These are phyloP conservation scores for Chaetomium strumarium DNA, from an alignment of 2,329 filamentous ascomycete species.

Conservation along the genomic window DNA sequence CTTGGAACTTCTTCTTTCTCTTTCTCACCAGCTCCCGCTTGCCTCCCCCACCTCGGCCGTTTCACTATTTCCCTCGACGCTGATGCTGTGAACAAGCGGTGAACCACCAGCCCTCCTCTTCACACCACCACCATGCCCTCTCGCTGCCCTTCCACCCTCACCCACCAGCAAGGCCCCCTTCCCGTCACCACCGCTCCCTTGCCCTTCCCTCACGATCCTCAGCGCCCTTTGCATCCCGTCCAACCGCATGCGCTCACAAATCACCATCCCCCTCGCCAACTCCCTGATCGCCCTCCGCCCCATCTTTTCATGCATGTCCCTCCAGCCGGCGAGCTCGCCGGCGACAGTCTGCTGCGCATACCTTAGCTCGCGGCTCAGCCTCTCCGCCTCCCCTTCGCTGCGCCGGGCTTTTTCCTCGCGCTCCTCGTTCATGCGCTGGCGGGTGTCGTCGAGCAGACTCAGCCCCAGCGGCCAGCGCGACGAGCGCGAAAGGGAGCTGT, in stretches of 20 bases:
- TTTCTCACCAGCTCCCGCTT: not conserved
- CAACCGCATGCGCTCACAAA: conserved; percentile 71
- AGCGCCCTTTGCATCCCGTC: conserved; percentile 77
- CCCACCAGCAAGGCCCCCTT: not conserved
- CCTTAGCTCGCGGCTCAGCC: conserved; percentile 72
- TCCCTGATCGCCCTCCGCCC: conserved; percentile 68
- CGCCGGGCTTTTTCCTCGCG: conserved; percentile 73
- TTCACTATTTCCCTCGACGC: not conserved
- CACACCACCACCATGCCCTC: not conserved
- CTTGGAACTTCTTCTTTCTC: too few species aligned
- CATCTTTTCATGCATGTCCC: conserved; percentile 76
- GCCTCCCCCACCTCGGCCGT: not conserved
- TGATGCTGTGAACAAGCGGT: not conserved
- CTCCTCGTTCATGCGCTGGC: conserved; percentile 75
- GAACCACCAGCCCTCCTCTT: not conserved
- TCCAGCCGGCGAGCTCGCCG: conserved; percentile 86
- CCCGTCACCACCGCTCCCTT: not conserved
- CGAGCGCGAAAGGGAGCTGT: conserved; percentile 65
- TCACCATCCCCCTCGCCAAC: conserved; percentile 70
- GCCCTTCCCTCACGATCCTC: conserved; percentile 46
- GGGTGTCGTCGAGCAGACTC: conserved; percentile 67
- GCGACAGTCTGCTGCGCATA: conserved; percentile 95
- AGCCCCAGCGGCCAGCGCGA: conserved; percentile 76
- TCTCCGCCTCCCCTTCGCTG: conserved; percentile 62
- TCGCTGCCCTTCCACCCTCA: not conserved